Conservation (phyloP, 495 filamentous ascomycete genomes). For the Penicillium atrosanguineum region DNA sequence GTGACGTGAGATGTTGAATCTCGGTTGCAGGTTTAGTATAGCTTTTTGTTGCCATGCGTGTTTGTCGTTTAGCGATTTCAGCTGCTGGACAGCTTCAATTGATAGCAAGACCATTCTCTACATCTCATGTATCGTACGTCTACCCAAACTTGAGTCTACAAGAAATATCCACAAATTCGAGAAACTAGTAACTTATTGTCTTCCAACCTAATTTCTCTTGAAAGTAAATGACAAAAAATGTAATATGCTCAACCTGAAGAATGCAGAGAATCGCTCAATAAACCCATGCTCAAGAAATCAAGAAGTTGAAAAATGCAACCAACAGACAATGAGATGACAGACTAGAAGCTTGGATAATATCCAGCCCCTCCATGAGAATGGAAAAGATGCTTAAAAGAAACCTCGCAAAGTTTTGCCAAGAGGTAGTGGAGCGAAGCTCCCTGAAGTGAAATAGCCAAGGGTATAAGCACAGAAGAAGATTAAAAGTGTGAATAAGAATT, state of each 20-base stretch:
- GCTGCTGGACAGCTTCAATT: neutral
- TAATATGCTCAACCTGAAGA: constrained; percentile 24
- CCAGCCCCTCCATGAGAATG: neutral
- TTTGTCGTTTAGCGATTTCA: neutral
- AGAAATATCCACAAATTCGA: neutral
- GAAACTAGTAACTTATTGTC: constrained; percentile 12
- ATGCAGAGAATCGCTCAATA: constrained; percentile 30
- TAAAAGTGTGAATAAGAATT: constrained; percentile 2
- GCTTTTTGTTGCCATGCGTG: neutral
- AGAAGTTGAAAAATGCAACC: constrained; percentile 18
- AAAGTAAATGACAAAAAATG: constrained; percentile 12
- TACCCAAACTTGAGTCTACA: neutral
- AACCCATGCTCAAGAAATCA: constrained; percentile 25
- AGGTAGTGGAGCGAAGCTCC: neutral
- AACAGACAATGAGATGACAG: neutral
- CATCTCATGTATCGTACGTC: too few relatives aligned
- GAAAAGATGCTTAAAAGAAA: neutral
- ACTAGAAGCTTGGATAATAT: neutral
- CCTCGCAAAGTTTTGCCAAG: neutral
- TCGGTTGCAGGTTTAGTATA: neutral
- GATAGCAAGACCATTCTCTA: neutral
- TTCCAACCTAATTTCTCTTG: neutral
- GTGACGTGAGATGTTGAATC: constrained; percentile 25
- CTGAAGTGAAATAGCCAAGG: constrained; percentile 2
- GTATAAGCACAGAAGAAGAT: constrained; percentile 14